Conservation (phyloP, 805 yeast genomes). For the Candida cerambycidarum region DNA sequence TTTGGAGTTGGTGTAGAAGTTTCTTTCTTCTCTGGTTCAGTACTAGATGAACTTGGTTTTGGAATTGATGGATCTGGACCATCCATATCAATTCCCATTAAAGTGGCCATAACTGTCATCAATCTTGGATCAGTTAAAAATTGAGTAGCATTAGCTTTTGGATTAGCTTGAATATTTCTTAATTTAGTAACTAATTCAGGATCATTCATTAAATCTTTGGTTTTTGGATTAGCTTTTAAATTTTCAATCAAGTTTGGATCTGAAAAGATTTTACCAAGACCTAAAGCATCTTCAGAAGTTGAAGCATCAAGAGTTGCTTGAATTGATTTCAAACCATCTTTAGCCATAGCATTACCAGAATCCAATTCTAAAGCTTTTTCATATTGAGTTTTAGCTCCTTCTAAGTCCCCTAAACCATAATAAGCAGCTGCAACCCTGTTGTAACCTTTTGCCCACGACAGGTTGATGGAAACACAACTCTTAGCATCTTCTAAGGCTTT, state of each 20-base stretch:
- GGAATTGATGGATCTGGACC: conserved; percentile 28
- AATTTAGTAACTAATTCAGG: conserved; percentile 78
- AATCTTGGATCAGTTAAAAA: conserved; percentile 79
- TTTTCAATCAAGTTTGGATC: conserved; percentile 79
- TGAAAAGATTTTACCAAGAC: conserved; percentile 72
- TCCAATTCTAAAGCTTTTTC: conserved; percentile 80
- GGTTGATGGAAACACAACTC: conserved; percentile 75
- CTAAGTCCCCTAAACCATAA: conserved; percentile 78
- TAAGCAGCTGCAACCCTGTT: conserved; percentile 92
- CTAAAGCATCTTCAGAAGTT: conserved; percentile 64
- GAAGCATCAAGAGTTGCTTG: conserved; percentile 54
- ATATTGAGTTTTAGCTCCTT: conserved; percentile 70
- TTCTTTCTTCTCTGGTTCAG: conserved; percentile 6
- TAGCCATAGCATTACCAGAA: conserved; percentile 79
- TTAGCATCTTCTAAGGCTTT: conserved; percentile 85
- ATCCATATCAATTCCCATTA: conserved; percentile 78
- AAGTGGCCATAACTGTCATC: conserved; percentile 83
- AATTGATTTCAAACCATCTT: conserved; percentile 74
- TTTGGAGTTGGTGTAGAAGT: conserved; percentile 4
- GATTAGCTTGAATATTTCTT: conserved; percentile 61
- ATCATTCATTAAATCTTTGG: conserved; percentile 83
- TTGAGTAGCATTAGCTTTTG: conserved; percentile 68
- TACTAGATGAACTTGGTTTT: conserved; percentile 16
- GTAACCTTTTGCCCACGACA: conserved; percentile 94
- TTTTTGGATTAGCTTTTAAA: conserved; percentile 80